These are phyloP conservation scores for Globisporangium middletonii DNA, from an alignment of 352 stramenopile species.

Conservation along the genomic window DNA sequence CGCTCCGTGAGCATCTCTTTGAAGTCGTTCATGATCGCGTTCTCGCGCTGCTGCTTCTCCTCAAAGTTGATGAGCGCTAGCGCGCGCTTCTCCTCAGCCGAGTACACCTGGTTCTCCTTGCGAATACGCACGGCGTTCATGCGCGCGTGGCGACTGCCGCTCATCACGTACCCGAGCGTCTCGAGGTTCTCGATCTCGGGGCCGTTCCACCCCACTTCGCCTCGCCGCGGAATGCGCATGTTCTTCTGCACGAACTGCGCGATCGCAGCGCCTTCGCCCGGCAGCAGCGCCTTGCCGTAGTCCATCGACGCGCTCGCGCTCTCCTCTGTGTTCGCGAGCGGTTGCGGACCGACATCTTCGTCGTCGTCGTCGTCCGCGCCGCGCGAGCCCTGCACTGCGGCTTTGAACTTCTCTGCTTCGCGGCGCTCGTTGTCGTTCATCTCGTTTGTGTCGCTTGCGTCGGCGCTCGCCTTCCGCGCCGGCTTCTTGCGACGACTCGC, in stretches of 20 bases:
- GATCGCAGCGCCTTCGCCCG: slow-evolving; percentile 93
- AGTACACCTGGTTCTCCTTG: slow-evolving; percentile 99
- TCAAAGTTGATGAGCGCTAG: slow-evolving; percentile 98
- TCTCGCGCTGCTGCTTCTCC: slow-evolving; percentile 98
- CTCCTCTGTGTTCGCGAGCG: slow-evolving; percentile 42
- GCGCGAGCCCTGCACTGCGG: slow-evolving; percentile 65
- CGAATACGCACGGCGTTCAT: slow-evolving; percentile 99
- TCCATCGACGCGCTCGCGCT: slow-evolving; percentile 48
- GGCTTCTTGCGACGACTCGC: slow-evolving; percentile 20
- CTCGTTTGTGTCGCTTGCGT: slow-evolving; percentile 16
- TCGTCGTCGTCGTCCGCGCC: slow-evolving; percentile 68
- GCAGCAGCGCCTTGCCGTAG: slow-evolving; percentile 92
- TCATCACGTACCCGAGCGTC: slow-evolving; percentile 96
- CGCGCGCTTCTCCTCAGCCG: slow-evolving; percentile 96
- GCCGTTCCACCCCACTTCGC: slow-evolving; percentile 96
- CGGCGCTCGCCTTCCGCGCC: slow-evolving; percentile 11
- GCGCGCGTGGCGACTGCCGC: slow-evolving; percentile 93
- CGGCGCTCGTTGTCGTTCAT: slow-evolving; percentile 52
- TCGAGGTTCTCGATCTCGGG: slow-evolving; percentile 97
- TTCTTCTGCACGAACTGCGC: slow-evolving; percentile 99
- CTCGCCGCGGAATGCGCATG: slow-evolving; percentile 96
- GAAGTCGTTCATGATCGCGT: slow-evolving; percentile 97
- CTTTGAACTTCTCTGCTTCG: slow-evolving; percentile 88
- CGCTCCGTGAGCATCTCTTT: slow-evolving; percentile 89
- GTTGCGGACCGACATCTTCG: slow-evolving; percentile 85